These are phyloP conservation scores for Puccinellia tenuiflora DNA, from an alignment of 176 grass and related monocot species.

Conservation along the genomic window DNA sequence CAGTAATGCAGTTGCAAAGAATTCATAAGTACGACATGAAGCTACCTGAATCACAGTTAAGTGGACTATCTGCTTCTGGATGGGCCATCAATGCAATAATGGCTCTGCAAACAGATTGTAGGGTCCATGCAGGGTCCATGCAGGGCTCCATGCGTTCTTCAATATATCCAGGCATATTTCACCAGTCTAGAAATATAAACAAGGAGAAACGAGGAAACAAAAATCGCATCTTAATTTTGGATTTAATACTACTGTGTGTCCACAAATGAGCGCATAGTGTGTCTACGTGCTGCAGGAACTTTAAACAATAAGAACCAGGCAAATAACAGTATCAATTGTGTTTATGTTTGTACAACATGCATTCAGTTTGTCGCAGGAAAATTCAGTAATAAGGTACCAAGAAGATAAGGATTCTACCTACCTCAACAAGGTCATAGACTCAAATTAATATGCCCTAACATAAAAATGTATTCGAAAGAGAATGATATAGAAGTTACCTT, in stretches of 20 bases:
- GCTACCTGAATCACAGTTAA: constrained; percentile 97
- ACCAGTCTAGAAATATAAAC: constrained; percentile 56
- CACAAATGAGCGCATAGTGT: neutral
- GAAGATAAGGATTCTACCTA: neutral
- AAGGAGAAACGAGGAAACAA: constrained; percentile 7
- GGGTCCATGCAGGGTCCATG: constrained; percentile 97
- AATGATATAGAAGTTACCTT: constrained; percentile 56
- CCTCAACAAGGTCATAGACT: neutral
- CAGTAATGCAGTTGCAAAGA: neutral
- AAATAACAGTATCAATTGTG: neutral
- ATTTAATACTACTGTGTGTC: neutral
- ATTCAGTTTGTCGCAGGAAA: neutral
- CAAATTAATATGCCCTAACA: neutral
- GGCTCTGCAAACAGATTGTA: constrained; percentile 96
- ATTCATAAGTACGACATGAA: constrained; percentile 18
- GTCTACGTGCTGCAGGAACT: neutral
- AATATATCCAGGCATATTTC: constrained; percentile 99
- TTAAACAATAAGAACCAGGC: neutral
- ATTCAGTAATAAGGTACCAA: neutral
- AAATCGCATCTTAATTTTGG: neutral
- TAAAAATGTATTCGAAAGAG: neutral
- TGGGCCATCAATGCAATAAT: constrained; percentile 98
- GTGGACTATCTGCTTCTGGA: constrained; percentile 90
- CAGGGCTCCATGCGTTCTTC: constrained; percentile 99
- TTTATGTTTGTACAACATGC: neutral